phyloP scores from a whole-genome alignment of 225 moss, liverwort and hornwort genomes.

The Sphagnum contortum region DNA sequence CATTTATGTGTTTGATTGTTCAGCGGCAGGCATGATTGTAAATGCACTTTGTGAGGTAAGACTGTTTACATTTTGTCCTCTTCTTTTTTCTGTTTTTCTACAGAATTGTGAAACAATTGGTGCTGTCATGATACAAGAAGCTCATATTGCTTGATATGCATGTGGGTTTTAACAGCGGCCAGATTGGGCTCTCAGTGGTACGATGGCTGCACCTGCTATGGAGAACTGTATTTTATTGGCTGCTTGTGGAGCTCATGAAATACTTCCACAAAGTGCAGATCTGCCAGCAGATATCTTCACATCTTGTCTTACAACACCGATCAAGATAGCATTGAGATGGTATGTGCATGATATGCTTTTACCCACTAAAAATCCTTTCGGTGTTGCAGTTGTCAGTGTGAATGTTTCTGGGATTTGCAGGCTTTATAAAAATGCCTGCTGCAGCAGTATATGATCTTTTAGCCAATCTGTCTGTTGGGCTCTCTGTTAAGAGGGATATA shows the following conservation, averaged over 20 bases:
- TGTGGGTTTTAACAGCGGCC: constrained; percentile 23
- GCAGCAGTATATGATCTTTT: too few relatives aligned
- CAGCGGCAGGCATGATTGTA: constrained; percentile 54
- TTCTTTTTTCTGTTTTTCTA: not conserved
- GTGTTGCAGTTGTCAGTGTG: not conserved
- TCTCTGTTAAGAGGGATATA: too few relatives aligned
- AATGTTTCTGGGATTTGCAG: too few relatives aligned
- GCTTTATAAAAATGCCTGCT: too few relatives aligned
- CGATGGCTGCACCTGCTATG: constrained; percentile 33
- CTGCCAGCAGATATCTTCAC: constrained; percentile 96
- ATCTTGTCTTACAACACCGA: constrained; percentile 91
- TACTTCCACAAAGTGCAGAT: constrained; percentile 81
- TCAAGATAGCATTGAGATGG: constrained; percentile 97
- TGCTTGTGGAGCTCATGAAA: constrained; percentile 87
- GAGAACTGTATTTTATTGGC: constrained; percentile 83
- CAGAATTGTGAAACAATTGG: too few relatives aligned
- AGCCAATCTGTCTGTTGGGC: too few relatives aligned
- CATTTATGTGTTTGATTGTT: constrained; percentile 56
- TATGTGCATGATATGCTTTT: constrained; percentile 9
- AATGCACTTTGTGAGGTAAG: constrained; percentile 51
- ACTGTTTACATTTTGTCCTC: not conserved
- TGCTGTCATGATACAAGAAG: not conserved
- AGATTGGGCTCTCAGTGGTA: constrained; percentile 34
- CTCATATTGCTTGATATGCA: not conserved
- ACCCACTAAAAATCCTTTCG: not conserved